These are phyloP conservation scores for Trichoderma erinaceum DNA, from an alignment of 495 filamentous ascomycete species.

Conservation along the genomic window DNA sequence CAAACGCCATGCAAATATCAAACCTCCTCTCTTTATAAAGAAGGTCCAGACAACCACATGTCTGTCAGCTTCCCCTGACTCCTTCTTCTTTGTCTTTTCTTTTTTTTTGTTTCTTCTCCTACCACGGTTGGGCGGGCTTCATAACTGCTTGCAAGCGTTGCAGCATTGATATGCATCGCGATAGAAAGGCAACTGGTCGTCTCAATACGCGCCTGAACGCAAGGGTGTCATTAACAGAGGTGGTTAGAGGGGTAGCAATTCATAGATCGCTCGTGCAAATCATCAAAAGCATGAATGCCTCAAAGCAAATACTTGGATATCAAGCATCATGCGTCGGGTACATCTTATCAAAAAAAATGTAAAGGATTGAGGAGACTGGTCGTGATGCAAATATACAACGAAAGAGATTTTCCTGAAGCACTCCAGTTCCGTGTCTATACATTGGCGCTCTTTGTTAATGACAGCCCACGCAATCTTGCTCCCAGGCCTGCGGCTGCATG, in stretches of 20 bases:
- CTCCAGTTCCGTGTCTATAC: conserved; percentile 5
- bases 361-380: background rate
- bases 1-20: conserved; percentile 2
- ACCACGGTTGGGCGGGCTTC: background rate
- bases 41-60: conserved; percentile 1
- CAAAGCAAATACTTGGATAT: background rate
- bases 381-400: conserved; percentile 10
- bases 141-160: background rate
- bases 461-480: conserved; percentile 26
- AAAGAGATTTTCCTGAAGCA: background rate
- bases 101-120: background rate
- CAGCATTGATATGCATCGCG: background rate
- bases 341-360: background rate
- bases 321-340: background rate
- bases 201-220: background rate
- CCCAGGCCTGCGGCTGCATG: conserved; percentile 39
- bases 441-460: conserved; percentile 30
- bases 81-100: background rate
- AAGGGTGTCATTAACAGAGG: conserved; percentile 8
- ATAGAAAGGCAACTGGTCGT: background rate
- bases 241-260: conserved; percentile 14
- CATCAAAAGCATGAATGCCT: conserved; percentile 17
- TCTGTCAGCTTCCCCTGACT: background rate
- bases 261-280: conserved; percentile 22
- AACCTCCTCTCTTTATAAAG: conserved; percentile 17